Evolutionary conservation across 2,329 filamentous ascomycete species (phyloP).

Genomic region (Colletotrichum musicola): DNA sequence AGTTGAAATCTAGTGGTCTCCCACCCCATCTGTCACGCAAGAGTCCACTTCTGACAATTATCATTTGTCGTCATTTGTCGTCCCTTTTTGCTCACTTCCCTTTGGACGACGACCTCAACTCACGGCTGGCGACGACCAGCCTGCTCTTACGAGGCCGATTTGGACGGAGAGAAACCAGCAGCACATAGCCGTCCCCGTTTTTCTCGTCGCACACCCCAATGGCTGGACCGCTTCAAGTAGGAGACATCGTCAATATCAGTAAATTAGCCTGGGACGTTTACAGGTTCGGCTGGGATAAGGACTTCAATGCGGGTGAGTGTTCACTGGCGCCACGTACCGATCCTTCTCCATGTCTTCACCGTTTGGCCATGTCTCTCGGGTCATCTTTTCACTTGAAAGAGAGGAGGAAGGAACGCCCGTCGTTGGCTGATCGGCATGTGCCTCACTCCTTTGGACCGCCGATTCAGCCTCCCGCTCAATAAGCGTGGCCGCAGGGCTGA

Average conservation of each 20-base stretch:
- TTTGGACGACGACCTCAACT: constrained; percentile 1
- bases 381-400: not conserved
- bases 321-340: not conserved
- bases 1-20: constrained; percentile 21
- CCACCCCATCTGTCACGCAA: constrained; percentile 11
- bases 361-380: not conserved
- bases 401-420: not conserved
- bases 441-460: not conserved
- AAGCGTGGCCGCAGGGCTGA: no score
- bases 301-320: constrained; percentile 50
- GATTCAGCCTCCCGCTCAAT: not conserved
- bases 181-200: not conserved
- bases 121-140: constrained; percentile 10
- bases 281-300: constrained; percentile 48
- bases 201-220: constrained; percentile 17
- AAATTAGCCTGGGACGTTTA: constrained; percentile 50
- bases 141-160: constrained; percentile 20
- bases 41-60: constrained; percentile 27
- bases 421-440: constrained; percentile 4
- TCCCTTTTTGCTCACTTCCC: constrained; percentile 5
- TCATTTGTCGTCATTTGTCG: constrained; percentile 19
- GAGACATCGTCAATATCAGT: constrained; percentile 49
- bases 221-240: constrained; percentile 43
- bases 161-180: not conserved
- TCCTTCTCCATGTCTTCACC: not conserved